A percentile compares a stretch with the other conserved stretches of the same genome.
Conservation (phyloP, 1,284 basidiomycete species). For the Gastroboletus turbinatus region DNA sequence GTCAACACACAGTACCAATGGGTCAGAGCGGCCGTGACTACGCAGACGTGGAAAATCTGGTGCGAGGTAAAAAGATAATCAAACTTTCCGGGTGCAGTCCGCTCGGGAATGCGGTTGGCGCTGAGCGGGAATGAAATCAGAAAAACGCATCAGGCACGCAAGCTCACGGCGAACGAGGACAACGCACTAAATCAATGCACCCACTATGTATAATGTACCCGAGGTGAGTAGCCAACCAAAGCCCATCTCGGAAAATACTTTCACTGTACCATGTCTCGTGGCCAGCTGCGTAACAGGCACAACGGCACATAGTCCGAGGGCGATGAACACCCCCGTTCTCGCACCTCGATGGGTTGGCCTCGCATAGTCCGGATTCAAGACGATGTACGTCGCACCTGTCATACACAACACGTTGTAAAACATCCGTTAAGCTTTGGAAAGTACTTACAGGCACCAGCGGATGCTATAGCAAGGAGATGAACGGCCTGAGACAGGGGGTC, state of each 20-base stretch:
- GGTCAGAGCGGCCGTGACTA: constrained; percentile 74
- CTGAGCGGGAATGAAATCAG: constrained; percentile 43
- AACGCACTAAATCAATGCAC: constrained; percentile 82
- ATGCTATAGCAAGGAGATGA: constrained; percentile 55
- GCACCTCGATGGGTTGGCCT: constrained; percentile 75
- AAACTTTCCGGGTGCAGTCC: constrained; percentile 74
- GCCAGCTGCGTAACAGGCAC: constrained; percentile 73
- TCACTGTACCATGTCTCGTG: constrained; percentile 54
- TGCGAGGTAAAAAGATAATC: constrained; percentile 82
- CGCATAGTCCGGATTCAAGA: constrained; percentile 78
- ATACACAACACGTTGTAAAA: constrained; percentile 8
- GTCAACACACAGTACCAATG: constrained; percentile 68
- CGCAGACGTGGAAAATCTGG: constrained; percentile 85
- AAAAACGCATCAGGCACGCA: constrained; percentile 25
- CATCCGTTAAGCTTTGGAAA: not conserved
- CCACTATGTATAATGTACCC: constrained; percentile 71
- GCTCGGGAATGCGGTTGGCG: constrained; percentile 82
- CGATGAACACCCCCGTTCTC: constrained; percentile 80
- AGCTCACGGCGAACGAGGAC: constrained; percentile 28
- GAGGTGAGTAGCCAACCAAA: constrained; percentile 67
- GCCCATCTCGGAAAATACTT: constrained; percentile 62
- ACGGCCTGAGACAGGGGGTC: constrained; percentile 49
- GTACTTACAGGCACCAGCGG: constrained; percentile 61
- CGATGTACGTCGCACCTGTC: constrained; percentile 69
- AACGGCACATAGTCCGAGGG: constrained; percentile 73